Evolutionary conservation across 2,329 filamentous ascomycete genomes (phyloP), one percentile per base, ranked within the genome.

Genomic region (Microcyclospora tardicrescens): DNA sequence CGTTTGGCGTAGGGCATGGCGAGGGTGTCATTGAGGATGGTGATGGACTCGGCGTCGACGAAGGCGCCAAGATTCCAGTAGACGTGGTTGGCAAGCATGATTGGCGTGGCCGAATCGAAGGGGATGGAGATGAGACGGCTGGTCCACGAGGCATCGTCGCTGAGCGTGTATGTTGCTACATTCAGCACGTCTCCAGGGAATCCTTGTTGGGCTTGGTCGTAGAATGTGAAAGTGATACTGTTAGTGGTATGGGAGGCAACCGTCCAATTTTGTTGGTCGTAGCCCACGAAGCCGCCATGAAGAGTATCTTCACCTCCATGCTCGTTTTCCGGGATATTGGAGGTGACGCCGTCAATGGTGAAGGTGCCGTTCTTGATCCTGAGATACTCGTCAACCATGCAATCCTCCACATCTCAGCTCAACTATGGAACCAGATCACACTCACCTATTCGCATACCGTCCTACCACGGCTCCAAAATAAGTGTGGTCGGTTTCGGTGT

Each of bases 21-120:
- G 34, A 87, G 68, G 11, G 77, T 80, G 64, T 86, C 79, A 63
- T 86, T 82, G 38, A 83, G 67, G 11, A 72, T 71, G 2, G 64
- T 67, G 41, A 68, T 66, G 2, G 79, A 82, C 56, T 81, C 69
- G 41, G 79, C 75, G 62, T 86, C 84, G 52, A 79, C 70, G 52
- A 82, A 89, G 28, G 78, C 83, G 53, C 87, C 82, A 33, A 89
- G 67, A 58, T 87, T 87, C 83, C 82, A 89, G 68, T 89, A 89
- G 6, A 73, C 75, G 59, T 80, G 77, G 33, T 76, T 75, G 55
- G 73, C 82, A 41, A 89, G 69, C 82, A 89, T 87, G 58, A 89
- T 84, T 35, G 83, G 83, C 5, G 83, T 87, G 63, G 77, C 79
- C 63, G 82, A 75, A 24, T 79, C 83, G 8, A 78, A 77, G 2